Percentiles rank a stretch among this genome's conserved stretches.
Conservation (phyloP, 2,329 filamentous ascomycete genomes). For the Diaporthe sp. region DNA sequence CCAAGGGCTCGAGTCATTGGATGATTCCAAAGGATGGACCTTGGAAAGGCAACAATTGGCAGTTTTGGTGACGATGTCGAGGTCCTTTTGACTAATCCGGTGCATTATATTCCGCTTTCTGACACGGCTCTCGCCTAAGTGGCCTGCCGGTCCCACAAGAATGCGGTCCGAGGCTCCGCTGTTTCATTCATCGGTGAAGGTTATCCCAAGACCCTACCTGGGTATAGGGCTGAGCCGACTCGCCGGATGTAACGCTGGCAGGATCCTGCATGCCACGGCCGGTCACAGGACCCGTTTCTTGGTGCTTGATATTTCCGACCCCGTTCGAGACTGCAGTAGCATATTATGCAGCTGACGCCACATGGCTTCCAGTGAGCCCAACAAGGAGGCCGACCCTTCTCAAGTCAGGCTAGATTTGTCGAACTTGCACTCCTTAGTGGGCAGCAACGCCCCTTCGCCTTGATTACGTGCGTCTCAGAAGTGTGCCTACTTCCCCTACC, state of each 20-base stretch:
- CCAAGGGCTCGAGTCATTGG: neutral
- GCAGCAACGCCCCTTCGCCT: neutral
- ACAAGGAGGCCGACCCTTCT: neutral
- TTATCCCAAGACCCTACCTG: neutral
- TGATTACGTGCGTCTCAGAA: conserved; percentile 28
- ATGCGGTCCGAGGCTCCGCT: conserved; percentile 11
- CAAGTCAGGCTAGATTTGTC: neutral
- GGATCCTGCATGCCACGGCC: neutral
- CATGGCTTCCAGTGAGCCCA: neutral
- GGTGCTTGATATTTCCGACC: conserved; percentile 3
- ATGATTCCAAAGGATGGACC: conserved; percentile 19
- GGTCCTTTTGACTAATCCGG: conserved; percentile 17
- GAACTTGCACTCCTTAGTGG: neutral
- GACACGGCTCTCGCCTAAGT: neutral
- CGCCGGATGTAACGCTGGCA: conserved; percentile 26
- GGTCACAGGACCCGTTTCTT: conserved; percentile 27
- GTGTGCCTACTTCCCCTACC: conserved; percentile 3
- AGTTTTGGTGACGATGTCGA: neutral
- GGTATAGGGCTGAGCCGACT: conserved; percentile 31
- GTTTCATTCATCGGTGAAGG: conserved; percentile 31
- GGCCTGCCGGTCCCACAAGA: neutral
- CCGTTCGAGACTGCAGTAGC: conserved; percentile 23
- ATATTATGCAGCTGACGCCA: conserved; percentile 33
- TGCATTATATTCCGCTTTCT: neutral
- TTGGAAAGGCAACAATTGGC: neutral